Evolutionary conservation across 1,139 yeast species (phyloP), one percentile per base, ranked within the genome.

Genomic region (Kazachstania sp.): DNA sequence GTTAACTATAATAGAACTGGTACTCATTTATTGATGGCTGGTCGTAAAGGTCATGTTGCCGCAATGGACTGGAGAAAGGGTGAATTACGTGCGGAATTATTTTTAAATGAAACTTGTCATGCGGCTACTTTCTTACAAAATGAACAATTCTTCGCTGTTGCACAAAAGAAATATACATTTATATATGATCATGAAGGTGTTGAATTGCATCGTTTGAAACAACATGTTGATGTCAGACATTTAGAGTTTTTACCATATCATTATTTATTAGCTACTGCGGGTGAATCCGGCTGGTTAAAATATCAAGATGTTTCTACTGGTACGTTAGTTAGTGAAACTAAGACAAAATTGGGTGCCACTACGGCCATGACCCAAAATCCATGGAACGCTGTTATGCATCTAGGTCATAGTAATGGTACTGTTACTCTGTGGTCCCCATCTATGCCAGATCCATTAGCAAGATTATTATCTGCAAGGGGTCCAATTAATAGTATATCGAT

Each of bases 281-380:
- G 97, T 30, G 81, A 84, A 53, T 78, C 95, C 1, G 97, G 97
- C 5, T 85, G 74, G 65, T 73, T 94, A 52, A 86, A 86, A 66
- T 94, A 87, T 65, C 97, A 90, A 60, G 99, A 94, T 67, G 95
- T 90, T 2, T 83, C 96, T 2, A 92, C 98, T 0, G 99, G 99
- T 51, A 77, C 74, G 44, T 70, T 88, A 40, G 92, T 90, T 0
- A 74, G 90, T 44, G 97, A 92, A 64, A 71, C 81, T 39, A 75
- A 92, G 60, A 88, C 97, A 11, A 87, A 85, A 64, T 67, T 86
- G 52, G 99, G 98, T 0, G 95, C 97, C 12, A 86, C 96, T 0
- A 81, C 81, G 45, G 77, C 94, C 9, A 79, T 90, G 88, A 73
- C 83, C 45, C 95, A 86, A 56, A 94, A 92, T 63, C 95, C 95